A percentile compares a stretch with the other conserved stretches of the same genome.
phyloP scores from a whole-genome alignment of 1,139 yeast genomes.

The Petasospora rhodanensis region DNA sequence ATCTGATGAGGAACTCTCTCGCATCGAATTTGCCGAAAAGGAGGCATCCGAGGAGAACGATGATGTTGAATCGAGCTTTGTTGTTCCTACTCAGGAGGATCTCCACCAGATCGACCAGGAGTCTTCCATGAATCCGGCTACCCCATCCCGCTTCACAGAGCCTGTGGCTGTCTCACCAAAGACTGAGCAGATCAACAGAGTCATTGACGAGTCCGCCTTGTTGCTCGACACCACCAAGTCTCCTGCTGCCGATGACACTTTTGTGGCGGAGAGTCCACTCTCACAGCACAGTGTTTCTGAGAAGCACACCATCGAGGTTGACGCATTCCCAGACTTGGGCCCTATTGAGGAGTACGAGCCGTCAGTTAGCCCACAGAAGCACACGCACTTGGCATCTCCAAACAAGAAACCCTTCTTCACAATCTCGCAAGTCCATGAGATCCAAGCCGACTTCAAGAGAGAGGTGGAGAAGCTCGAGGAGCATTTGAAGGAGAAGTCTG shows the following conservation, averaged over 20 bases:
- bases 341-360: constrained; percentile 11
- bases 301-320: neutral
- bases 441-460: constrained; percentile 51
- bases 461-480: constrained; percentile 51
- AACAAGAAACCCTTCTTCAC: constrained; percentile 27
- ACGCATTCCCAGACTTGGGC: constrained; percentile 5
- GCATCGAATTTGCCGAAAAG: constrained; percentile 18
- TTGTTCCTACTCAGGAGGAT: constrained; percentile 13
- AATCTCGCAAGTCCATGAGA: constrained; percentile 41
- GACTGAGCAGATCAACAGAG: constrained; percentile 35
- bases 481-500: constrained; percentile 47
- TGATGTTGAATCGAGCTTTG: constrained; percentile 1
- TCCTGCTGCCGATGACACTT: constrained; percentile 21
- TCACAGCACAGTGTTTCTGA: constrained; percentile 9
- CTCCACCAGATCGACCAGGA: constrained; percentile 3
- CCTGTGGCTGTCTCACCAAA: constrained; percentile 40
- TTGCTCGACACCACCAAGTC: constrained; percentile 25
- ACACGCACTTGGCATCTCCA: constrained; percentile 13
- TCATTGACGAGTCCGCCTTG: constrained; percentile 25
- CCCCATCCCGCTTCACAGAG: constrained; percentile 43
- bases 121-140: constrained; percentile 12
- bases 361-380: constrained; percentile 14
- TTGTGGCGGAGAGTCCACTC: constrained; percentile 22
- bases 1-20: constrained; percentile 24
- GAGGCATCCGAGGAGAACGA: constrained; percentile 2